A percentile compares a stretch with the other conserved stretches of the same genome.
phyloP scores from a whole-genome alignment of 169 alveolate genomes.

The Eimeria brunetti region DNA sequence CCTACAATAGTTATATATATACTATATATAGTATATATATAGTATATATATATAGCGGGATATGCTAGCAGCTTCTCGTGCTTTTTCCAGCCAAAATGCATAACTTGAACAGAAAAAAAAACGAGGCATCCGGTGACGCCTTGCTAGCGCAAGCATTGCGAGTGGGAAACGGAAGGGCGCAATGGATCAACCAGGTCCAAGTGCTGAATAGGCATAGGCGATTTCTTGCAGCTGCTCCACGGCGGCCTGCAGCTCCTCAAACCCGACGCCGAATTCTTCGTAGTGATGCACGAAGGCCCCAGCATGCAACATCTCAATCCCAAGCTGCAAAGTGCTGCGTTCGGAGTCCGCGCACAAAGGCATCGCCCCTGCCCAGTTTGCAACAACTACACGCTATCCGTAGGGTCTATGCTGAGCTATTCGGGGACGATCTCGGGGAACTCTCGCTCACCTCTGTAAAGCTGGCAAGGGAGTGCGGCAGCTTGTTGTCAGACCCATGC shows the following conservation, averaged over 20 bases:
- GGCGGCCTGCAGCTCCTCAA: constrained; percentile 27
- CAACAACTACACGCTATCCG: background rate
- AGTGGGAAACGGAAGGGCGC: background rate
- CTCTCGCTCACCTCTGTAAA: constrained; percentile 12
- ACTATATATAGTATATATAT: too few species aligned
- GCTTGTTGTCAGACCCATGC: constrained; percentile 46
- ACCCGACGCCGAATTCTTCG: constrained; percentile 65
- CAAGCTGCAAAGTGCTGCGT: constrained; percentile 41
- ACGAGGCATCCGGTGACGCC: background rate
- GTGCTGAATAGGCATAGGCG: constrained; percentile 17
- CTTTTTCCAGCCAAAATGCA: background rate
- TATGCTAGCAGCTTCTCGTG: background rate
- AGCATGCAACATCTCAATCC: constrained; percentile 49
- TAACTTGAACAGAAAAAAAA: background rate
- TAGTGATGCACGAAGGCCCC: constrained; percentile 64
- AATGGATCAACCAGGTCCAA: background rate
- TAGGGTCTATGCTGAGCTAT: background rate
- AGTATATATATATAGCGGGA: background rate
- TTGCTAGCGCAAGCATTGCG: background rate
- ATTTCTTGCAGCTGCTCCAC: constrained; percentile 47
- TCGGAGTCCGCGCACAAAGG: background rate
- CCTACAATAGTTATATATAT: too few species aligned
- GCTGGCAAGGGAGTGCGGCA: constrained; percentile 67
- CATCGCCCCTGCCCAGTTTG: background rate
- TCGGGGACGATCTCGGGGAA: background rate